Conservation (phyloP, 148 eudicot genomes). For the Rhododendron kiyosumense region DNA sequence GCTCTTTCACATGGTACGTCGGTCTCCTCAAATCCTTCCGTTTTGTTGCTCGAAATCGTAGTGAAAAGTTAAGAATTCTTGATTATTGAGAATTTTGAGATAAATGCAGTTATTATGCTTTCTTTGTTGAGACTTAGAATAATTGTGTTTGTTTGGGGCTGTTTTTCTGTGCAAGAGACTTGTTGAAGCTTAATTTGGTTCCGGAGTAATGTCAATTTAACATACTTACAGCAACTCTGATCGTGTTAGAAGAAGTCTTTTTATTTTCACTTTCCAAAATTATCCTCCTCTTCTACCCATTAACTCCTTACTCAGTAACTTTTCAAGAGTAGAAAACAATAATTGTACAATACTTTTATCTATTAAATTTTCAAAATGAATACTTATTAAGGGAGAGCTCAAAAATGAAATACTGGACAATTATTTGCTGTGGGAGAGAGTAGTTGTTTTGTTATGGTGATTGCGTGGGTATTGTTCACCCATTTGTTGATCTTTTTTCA, state of each 20-base stretch:
- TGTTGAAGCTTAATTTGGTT: background rate
- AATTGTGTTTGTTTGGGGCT: background rate
- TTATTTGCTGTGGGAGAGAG: too few relatives aligned
- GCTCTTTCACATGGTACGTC: constrained; percentile 48
- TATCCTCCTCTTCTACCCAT: too few relatives aligned
- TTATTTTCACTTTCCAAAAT: background rate
- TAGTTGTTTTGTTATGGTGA: too few relatives aligned
- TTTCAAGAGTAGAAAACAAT: too few relatives aligned
- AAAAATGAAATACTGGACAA: too few relatives aligned
- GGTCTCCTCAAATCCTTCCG: background rate
- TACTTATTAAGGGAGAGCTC: too few relatives aligned
- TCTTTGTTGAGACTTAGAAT: background rate
- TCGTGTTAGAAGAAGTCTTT: background rate
- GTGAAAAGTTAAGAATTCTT: background rate
- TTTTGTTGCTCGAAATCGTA: background rate
- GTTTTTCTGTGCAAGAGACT: background rate
- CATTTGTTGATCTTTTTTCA: too few relatives aligned
- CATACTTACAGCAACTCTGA: background rate
- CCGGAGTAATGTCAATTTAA: background rate
- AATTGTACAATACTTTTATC: too few relatives aligned
- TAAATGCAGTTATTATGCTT: background rate
- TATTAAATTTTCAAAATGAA: too few relatives aligned
- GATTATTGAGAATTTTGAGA: background rate
- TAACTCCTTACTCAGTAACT: too few relatives aligned
- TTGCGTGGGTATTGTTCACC: too few relatives aligned